Conservation (phyloP, 345 rosid genomes). For the Populus tremula region DNA sequence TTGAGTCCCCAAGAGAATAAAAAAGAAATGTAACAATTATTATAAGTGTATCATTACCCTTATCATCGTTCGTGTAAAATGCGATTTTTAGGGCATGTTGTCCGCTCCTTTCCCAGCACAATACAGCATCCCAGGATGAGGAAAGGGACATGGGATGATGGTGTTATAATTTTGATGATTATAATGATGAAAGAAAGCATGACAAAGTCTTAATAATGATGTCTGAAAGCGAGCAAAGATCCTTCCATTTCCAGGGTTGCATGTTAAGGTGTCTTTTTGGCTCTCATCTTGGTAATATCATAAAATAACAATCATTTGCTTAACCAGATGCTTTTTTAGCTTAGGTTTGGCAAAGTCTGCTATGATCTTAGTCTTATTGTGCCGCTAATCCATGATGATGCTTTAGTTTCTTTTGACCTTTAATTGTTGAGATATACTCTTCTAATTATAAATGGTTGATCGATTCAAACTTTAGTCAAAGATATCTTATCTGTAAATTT, state of each 20-base stretch:
- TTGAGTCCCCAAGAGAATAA: neutral
- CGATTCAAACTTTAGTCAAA: neutral
- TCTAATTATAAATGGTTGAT: neutral
- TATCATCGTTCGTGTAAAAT: constrained; percentile 1
- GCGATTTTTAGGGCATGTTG: constrained; percentile 21
- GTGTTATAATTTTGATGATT: constrained; percentile 26
- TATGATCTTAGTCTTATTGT: neutral
- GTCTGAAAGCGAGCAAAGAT: constrained; percentile 29
- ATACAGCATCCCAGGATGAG: constrained; percentile 43
- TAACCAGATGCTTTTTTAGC: neutral
- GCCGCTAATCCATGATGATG: neutral
- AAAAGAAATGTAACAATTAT: neutral
- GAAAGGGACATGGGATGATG: constrained; percentile 5
- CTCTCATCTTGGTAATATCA: constrained; percentile 19
- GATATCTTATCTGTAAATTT: neutral
- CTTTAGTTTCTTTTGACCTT: neutral
- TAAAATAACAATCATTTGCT: neutral
- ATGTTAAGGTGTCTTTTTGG: neutral
- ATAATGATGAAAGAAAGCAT: constrained; percentile 30
- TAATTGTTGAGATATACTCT: neutral
- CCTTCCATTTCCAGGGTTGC: constrained; percentile 30
- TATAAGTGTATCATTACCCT: constrained; percentile 13
- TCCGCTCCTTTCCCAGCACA: constrained; percentile 32
- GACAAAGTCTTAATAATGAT: constrained; percentile 31
- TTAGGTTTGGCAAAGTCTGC: neutral